phyloP scores from a whole-genome alignment of 2,329 filamentous ascomycete genomes.

The Nemania serpens region DNA sequence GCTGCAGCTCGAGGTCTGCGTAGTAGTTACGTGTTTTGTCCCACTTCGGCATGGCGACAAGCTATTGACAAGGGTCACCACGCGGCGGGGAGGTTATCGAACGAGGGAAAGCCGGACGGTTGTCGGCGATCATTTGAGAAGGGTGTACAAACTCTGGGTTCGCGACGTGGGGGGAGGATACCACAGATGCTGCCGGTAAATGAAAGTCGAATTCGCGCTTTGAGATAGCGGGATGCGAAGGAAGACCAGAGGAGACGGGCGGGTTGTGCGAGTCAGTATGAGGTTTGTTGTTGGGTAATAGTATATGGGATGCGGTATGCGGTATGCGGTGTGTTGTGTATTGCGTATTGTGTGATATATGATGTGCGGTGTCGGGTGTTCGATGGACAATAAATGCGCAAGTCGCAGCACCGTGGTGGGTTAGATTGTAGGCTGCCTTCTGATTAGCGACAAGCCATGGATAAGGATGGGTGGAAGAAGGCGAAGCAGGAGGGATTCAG shows the following conservation, averaged over 20 bases:
- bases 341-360: neutral
- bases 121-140: constrained; percentile 25
- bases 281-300: too few relatives aligned
- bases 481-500: neutral
- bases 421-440: neutral
- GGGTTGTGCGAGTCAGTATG: too few relatives aligned
- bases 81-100: constrained; percentile 10
- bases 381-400: neutral
- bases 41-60: constrained; percentile 66
- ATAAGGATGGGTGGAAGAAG: too few relatives aligned
- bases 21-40: constrained; percentile 80
- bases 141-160: neutral
- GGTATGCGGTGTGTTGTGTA: too few relatives aligned
- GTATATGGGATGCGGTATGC: too few relatives aligned
- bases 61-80: constrained; percentile 15
- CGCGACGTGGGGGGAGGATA: too few relatives aligned
- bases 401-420: neutral
- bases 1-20: constrained; percentile 75
- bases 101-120: constrained; percentile 2
- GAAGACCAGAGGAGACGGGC: neutral
- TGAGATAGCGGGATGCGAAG: neutral
- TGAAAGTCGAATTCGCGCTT: neutral
- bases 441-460: constrained; percentile 7
- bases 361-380: neutral
- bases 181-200: neutral